These are phyloP conservation scores for Teunomyces atbi DNA, from an alignment of 805 yeast species.

Conservation along the genomic window DNA sequence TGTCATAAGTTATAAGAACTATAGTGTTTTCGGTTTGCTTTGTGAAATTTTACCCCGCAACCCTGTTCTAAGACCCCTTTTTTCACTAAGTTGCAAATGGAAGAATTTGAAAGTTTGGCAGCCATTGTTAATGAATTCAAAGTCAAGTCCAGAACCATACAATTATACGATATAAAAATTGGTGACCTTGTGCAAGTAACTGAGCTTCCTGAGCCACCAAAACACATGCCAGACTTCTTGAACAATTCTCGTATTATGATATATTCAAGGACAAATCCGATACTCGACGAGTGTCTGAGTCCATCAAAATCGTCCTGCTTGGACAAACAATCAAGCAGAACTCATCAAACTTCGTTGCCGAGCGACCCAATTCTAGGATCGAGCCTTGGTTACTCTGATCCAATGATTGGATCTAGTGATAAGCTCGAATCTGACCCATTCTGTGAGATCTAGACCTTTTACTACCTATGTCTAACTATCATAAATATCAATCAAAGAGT, in stretches of 20 bases:
- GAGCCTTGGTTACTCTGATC: not conserved
- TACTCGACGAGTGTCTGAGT: not conserved
- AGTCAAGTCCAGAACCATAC: slow-evolving; percentile 14
- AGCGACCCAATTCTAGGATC: slow-evolving; percentile 4
- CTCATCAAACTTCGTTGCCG: not conserved
- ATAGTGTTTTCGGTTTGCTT: too few species aligned
- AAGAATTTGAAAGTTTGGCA: slow-evolving; percentile 17
- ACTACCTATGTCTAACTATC: not conserved
- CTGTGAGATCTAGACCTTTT: not conserved
- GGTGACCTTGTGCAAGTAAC: not conserved
- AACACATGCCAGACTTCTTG: slow-evolving; percentile 1
- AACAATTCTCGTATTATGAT: not conserved
- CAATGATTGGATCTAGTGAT: not conserved
- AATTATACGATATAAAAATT: slow-evolving; percentile 12
- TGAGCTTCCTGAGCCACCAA: not conserved
- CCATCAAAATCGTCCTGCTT: not conserved
- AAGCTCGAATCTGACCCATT: slow-evolving; percentile 1
- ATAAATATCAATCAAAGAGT: slow-evolving; percentile 8
- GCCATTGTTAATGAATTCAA: slow-evolving; percentile 17
- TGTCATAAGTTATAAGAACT: too few species aligned
- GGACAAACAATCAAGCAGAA: not conserved
- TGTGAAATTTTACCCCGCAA: too few species aligned
- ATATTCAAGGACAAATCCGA: not conserved
- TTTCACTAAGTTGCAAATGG: slow-evolving; percentile 13
- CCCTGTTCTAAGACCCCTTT: not conserved